Evolutionary conservation across 371 early-diverging fungal genomes (phyloP).

Genomic region (Polyrhizophydium stewartii): DNA sequence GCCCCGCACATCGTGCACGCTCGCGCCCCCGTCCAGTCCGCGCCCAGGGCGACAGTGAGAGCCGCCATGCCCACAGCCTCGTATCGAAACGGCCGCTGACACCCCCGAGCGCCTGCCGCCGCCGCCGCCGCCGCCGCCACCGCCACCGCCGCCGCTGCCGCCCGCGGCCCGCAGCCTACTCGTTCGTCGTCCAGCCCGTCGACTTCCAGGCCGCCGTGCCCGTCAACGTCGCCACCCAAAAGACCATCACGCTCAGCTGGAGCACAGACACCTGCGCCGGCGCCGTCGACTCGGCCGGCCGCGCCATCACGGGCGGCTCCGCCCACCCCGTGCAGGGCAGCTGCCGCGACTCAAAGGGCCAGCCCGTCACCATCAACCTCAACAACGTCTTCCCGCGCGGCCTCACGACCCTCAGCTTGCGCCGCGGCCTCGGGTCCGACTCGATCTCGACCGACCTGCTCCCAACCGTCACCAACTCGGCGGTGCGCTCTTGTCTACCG

Average conservation of each 20-base stretch:
- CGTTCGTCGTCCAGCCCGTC: not conserved
- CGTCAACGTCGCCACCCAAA: not conserved
- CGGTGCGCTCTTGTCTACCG: not conserved
- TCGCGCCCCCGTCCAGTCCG: no score
- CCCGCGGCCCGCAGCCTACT: not conserved
- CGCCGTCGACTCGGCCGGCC: constrained; percentile 1
- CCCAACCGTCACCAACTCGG: not conserved
- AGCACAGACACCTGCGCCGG: constrained; percentile 10
- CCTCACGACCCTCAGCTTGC: not conserved
- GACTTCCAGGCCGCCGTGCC: not conserved
- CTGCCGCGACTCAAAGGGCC: not conserved
- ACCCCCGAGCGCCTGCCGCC: no score
- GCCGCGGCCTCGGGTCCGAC: not conserved
- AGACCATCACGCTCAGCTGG: constrained; percentile 3
- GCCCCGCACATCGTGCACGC: no score
- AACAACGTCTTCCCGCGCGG: not conserved
- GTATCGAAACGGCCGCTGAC: no score
- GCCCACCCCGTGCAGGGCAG: not conserved
- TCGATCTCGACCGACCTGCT: not conserved
- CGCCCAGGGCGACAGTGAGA: no score
- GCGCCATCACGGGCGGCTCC: not conserved
- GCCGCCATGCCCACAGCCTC: no score
- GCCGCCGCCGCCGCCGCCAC: no score
- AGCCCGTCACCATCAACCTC: not conserved
- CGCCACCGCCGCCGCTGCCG: no score